These are phyloP conservation scores for Mercurialis annua DNA, from an alignment of 345 rosid species.

Conservation along the genomic window DNA sequence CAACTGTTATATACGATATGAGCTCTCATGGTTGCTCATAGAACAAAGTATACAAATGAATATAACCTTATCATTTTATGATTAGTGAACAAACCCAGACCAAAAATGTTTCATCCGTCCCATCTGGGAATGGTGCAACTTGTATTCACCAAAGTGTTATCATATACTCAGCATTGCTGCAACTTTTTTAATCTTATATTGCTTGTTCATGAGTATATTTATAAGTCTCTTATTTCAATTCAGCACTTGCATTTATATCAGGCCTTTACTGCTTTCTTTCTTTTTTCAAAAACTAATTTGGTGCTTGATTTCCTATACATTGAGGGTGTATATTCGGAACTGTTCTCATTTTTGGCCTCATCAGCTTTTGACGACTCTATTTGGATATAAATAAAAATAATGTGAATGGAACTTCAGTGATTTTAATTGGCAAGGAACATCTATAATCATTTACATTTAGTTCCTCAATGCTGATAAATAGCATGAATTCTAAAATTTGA, in stretches of 20 bases:
- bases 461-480: conserved; percentile 1
- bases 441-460: background rate
- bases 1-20: background rate
- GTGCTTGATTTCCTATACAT: background rate
- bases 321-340: background rate
- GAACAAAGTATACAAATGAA: background rate
- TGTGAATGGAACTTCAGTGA: background rate
- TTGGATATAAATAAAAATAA: background rate
- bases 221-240: background rate
- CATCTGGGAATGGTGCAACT: background rate
- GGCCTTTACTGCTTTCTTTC: background rate
- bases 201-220: background rate
- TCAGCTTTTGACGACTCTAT: background rate
- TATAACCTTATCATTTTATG: background rate
- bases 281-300: background rate
- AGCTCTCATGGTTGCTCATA: background rate
- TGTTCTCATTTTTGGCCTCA: background rate
- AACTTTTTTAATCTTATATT: background rate
- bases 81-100: background rate
- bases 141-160: background rate
- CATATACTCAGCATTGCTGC: background rate
- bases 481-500: background rate
- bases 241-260: background rate
- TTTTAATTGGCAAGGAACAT: background rate
- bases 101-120: background rate